Conservation (phyloP, 1,284 basidiomycete genomes). For the Cerioporus squamosus region DNA sequence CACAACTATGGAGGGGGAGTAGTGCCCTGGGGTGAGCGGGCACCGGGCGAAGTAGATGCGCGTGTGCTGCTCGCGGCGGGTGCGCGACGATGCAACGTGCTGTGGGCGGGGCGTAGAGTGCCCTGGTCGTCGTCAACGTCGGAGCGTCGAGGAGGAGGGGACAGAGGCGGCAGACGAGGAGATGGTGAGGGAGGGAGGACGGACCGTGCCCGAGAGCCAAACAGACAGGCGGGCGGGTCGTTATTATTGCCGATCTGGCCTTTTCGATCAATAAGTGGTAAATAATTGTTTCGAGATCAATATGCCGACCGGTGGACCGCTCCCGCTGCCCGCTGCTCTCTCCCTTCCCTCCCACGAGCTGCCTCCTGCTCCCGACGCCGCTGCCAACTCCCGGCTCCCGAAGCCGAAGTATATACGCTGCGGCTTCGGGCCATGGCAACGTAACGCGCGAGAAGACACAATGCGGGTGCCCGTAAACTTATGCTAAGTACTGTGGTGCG, state of each 20-base stretch:
- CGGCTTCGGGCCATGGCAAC: too few species aligned
- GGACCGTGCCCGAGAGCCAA: slow-evolving; percentile 32
- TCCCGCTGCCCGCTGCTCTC: slow-evolving; percentile 7
- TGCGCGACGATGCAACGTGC: not conserved
- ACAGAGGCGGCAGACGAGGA: slow-evolving; percentile 23
- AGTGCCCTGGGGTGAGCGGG: not conserved
- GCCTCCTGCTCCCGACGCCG: not conserved
- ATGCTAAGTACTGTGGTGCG: too few species aligned
- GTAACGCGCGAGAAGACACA: too few species aligned
- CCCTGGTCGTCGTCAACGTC: slow-evolving; percentile 12
- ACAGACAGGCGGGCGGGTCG: slow-evolving; percentile 18
- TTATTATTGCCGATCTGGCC: slow-evolving; percentile 26
- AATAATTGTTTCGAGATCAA: slow-evolving; percentile 26
- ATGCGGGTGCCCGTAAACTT: too few species aligned
- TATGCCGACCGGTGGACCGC: slow-evolving; percentile 20
- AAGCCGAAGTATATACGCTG: slow-evolving; percentile 6
- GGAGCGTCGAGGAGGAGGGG: slow-evolving; percentile 10
- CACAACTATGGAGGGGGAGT: slow-evolving; percentile 10
- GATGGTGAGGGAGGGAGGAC: slow-evolving; percentile 26
- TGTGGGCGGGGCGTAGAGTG: not conserved
- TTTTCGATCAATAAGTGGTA: slow-evolving; percentile 16
- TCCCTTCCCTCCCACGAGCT: slow-evolving; percentile 1
- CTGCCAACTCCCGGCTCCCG: slow-evolving; percentile 11
- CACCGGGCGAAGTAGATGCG: slow-evolving; percentile 1
- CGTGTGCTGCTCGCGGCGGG: not conserved